phyloP scores from a whole-genome alignment of 352 stramenopile genomes.

The Pythium oligandrum region DNA sequence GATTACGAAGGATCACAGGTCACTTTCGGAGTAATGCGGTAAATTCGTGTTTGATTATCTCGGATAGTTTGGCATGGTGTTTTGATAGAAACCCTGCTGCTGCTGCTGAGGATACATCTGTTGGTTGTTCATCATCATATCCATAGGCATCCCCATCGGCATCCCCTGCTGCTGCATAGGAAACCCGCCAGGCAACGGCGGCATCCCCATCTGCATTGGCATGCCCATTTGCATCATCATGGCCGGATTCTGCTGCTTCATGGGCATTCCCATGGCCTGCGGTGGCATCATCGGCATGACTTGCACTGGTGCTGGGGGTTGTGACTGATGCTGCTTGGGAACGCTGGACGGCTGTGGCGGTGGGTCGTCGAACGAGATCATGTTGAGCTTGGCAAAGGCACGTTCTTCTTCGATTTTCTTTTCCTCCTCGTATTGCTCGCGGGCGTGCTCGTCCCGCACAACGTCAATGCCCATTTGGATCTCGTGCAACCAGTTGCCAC shows the following conservation, averaged over 20 bases:
- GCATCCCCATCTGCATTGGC: conserved; percentile 2
- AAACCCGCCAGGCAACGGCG: not conserved
- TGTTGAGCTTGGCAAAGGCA: conserved; percentile 66
- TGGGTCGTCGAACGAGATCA: conserved; percentile 73
- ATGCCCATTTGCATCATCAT: not conserved
- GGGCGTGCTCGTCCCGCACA: conserved; percentile 27
- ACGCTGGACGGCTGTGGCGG: conserved; percentile 1
- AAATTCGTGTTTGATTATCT: no score
- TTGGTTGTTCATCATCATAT: conserved; percentile 7
- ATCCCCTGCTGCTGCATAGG: conserved; percentile 3
- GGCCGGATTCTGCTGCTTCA: not conserved
- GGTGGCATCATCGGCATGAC: conserved; percentile 6
- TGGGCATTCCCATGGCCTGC: conserved; percentile 1
- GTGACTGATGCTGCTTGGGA: conserved; percentile 21
- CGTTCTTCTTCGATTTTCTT: conserved; percentile 41
- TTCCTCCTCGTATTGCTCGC: conserved; percentile 53
- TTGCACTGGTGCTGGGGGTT: conserved; percentile 10
- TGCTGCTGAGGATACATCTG: conserved; percentile 5
- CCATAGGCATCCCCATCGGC: conserved; percentile 5
- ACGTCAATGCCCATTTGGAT: conserved; percentile 64
- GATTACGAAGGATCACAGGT: no score
- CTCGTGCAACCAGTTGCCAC: conserved; percentile 73
- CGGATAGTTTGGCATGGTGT: no score
- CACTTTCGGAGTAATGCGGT: no score
- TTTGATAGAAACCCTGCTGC: not conserved